phyloP scores from a whole-genome alignment of 345 rosid genomes.

The Eucalyptus dawsonii region DNA sequence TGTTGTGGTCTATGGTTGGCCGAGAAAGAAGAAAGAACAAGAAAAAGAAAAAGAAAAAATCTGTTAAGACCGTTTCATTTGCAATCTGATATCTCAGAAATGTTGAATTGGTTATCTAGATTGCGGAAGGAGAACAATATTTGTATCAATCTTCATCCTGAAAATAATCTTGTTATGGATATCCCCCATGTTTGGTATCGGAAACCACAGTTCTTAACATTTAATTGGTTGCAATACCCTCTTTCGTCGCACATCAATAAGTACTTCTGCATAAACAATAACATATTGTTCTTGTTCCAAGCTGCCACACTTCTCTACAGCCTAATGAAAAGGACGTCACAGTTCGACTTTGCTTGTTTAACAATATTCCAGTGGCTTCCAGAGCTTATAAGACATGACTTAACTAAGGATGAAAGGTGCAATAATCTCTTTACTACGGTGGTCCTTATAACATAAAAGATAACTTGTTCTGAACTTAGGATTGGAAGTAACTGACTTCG shows the following conservation, averaged over 20 bases:
- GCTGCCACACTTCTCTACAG: not conserved
- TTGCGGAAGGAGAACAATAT: not conserved
- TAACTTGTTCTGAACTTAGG: not conserved
- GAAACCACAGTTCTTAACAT: not conserved
- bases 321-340: not conserved
- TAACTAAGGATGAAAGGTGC: not conserved
- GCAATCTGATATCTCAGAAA: not conserved
- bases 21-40: too few relatives aligned
- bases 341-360: not conserved
- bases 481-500: not conserved
- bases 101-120: not conserved
- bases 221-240: not conserved
- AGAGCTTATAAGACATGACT: not conserved
- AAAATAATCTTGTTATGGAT: not conserved
- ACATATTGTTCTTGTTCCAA: not conserved
- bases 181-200: not conserved
- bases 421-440: not conserved
- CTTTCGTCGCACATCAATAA: not conserved
- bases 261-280: not conserved
- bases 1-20: too few relatives aligned
- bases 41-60: too few relatives aligned
- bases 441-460: not conserved
- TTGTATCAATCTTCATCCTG: not conserved
- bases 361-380: not conserved
- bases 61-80: not conserved